Base-by-base conservation (phyloP, 306 rosid species). In the Acacia acuminata region DNA sequence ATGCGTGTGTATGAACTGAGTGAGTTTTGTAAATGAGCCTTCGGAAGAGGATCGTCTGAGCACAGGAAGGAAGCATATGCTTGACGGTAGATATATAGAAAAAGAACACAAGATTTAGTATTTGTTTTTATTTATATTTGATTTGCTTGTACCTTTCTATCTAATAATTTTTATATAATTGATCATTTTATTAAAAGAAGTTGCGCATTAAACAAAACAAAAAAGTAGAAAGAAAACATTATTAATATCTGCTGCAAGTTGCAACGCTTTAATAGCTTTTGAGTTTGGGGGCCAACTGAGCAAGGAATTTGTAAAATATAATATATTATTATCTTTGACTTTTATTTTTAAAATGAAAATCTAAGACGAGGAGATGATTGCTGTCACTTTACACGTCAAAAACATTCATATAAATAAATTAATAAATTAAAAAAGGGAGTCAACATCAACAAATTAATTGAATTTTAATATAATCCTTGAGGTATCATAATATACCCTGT, bases 371-470 rank as follows among this genome's bases (percentile, higher is more conserved):
- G 55, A 40, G 30, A 78, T 72, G 75, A 77, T 70, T 72, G 82
- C 42, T 63, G 82, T 53, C 55, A 30, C 79, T 83, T 83, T 78
- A 51, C 82, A 64, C 82, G 79, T 73, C 71, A 78, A 22, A 30
- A 27, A 53, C 17, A 27, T 78, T 16, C 27, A 40, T 63, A 19
- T 56, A 25, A 20, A 25, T 61, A 27, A 61, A 61, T 27, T 27
- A 27, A 27, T 55, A 17, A 17, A 19, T 53, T 19, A 53, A 6
- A 10, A 58, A 22, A n/a, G 9, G 63, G 64, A 56, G 30, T 60
- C 32, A 27, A 3, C 36, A 61, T 24, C 36, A 25, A 34, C 40
- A 36, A 36, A 66, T 66, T 67, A 32, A 24, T 60, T 22, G 30
- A 7, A 32, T 65, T 65, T 16, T 61, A 15, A 34, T 65, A 19